A percentile compares a stretch with the other conserved stretches of the same genome.
phyloP scores from a whole-genome alignment of 169 alveolate species.

The Eimeria sp. region DNA sequence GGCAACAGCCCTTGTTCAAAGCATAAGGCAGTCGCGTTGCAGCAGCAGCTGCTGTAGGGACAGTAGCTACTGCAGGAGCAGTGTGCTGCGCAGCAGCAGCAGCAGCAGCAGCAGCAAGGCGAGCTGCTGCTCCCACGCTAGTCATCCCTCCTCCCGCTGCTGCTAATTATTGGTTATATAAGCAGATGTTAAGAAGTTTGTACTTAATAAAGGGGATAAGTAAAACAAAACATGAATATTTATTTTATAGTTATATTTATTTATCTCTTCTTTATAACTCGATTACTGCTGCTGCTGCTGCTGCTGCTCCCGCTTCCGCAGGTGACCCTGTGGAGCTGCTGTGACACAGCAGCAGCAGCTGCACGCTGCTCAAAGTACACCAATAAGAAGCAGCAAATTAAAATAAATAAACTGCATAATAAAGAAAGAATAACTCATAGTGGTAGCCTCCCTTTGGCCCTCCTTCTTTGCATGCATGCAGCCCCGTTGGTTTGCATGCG shows the following conservation, averaged over 20 bases:
- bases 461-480: slow-evolving; percentile 5
- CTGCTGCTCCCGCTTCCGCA: not conserved
- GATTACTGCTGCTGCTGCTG: slow-evolving; percentile 12
- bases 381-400: not conserved
- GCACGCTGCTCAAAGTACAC: not conserved
- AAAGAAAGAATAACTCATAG: not conserved
- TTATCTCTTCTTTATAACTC: not conserved
- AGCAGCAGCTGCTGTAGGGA: not conserved
- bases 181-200: too few species aligned
- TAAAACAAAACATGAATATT: not conserved
- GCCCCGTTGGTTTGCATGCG: slow-evolving; percentile 29
- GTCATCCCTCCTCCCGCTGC: not conserved
- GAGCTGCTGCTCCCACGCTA: not conserved
- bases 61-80: slow-evolving; percentile 16
- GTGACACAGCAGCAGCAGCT: not conserved
- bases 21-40: not conserved
- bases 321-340: too few species aligned
- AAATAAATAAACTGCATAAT: not conserved
- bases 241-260: not conserved
- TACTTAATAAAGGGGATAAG: too few species aligned
- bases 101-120: slow-evolving; percentile 6
- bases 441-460: not conserved
- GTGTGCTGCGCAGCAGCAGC: slow-evolving; percentile 19
- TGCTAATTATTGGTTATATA: too few species aligned
- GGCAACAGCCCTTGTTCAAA: not conserved